Percentiles rank a stretch among this genome's conserved stretches.
Conservation (phyloP, 257 asterid species). For the Leptodermis oblonga region DNA sequence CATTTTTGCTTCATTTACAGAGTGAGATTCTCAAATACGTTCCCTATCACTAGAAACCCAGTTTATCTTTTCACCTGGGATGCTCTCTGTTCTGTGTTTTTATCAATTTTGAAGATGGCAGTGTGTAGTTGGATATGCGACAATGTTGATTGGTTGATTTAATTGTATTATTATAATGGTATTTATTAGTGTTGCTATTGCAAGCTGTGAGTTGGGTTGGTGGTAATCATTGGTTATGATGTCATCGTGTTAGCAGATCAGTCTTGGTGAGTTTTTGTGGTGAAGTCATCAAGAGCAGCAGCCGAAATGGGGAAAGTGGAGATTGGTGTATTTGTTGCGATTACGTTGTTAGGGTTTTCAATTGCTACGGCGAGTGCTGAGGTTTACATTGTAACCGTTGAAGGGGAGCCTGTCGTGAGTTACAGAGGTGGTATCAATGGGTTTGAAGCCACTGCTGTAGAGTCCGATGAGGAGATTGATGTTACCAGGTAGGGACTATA, state of each 20-base stretch:
- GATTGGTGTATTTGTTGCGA: constrained; percentile 29
- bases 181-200: background rate
- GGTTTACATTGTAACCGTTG: constrained; percentile 73
- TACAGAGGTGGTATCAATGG: constrained; percentile 82
- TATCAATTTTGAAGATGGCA: too few relatives aligned
- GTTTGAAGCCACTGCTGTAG: constrained; percentile 92
- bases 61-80: background rate
- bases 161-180: background rate
- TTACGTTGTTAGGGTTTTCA: constrained; percentile 37
- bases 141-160: background rate
- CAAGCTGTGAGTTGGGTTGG: background rate
- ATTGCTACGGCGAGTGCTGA: constrained; percentile 49
- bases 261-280: constrained; percentile 23
- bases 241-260: constrained; percentile 36
- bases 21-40: background rate
- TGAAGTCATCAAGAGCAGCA: constrained; percentile 30
- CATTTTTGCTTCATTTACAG: constrained; percentile 7
- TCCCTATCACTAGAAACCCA: background rate
- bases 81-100: background rate
- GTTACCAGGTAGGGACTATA: constrained; percentile 88
- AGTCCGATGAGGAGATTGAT: constrained; percentile 73
- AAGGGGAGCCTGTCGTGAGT: constrained; percentile 95
- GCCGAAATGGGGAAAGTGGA: constrained; percentile 47
- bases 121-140: background rate
- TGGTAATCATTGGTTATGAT: background rate